These are phyloP conservation scores for Termitomyces sp. DNA, from an alignment of 768 basidiomycete genomes.

Conservation along the genomic window DNA sequence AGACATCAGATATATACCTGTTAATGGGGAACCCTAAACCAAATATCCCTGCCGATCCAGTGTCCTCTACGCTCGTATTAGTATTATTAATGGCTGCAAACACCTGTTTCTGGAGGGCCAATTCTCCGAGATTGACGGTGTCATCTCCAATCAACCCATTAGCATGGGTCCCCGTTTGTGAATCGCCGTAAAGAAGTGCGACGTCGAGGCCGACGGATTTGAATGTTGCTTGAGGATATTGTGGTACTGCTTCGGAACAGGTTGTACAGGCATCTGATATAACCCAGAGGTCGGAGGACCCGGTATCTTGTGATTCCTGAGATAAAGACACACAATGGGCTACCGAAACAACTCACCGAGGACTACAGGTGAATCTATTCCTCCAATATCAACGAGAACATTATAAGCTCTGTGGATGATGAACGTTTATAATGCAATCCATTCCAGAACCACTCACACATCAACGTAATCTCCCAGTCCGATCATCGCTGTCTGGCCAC, in stretches of 20 bases:
- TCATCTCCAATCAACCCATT: constrained; percentile 59
- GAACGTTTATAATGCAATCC: background rate
- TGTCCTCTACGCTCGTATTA: constrained; percentile 54
- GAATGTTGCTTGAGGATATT: constrained; percentile 50
- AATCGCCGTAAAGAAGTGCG: constrained; percentile 63
- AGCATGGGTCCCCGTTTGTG: constrained; percentile 63
- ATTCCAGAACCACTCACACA: constrained; percentile 36
- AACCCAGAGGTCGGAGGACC: constrained; percentile 76
- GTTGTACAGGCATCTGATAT: constrained; percentile 49
- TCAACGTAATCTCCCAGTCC: constrained; percentile 60
- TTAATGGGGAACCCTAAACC: constrained; percentile 73
- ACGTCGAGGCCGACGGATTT: constrained; percentile 40
- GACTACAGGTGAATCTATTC: constrained; percentile 45
- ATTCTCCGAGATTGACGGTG: constrained; percentile 44
- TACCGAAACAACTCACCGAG: constrained; percentile 38
- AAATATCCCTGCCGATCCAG: constrained; percentile 60
- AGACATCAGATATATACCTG: constrained; percentile 34
- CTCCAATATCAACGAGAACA: constrained; percentile 53
- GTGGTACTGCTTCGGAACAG: constrained; percentile 29
- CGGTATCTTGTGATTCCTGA: constrained; percentile 45
- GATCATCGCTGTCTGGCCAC: constrained; percentile 31
- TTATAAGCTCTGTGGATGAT: constrained; percentile 49
- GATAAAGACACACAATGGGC: background rate
- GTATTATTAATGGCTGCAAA: constrained; percentile 67
- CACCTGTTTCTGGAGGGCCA: constrained; percentile 44